Evolutionary conservation across 352 stramenopile genomes (phyloP).

Genomic region (Pythium apleroticum): DNA sequence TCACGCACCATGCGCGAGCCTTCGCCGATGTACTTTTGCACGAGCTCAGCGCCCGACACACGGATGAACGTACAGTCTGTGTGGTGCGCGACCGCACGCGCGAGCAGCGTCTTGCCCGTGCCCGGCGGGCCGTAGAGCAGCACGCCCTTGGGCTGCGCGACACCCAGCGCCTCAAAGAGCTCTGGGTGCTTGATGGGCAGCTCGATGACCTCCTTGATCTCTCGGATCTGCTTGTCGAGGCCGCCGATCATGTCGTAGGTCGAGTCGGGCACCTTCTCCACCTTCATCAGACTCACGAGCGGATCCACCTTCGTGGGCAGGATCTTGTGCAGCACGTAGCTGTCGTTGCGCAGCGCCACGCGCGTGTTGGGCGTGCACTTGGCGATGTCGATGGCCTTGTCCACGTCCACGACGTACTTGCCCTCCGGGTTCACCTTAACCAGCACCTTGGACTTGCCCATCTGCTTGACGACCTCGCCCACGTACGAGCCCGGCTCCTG

Average conservation of each 20-base stretch:
- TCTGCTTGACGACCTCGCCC: constrained; percentile 99
- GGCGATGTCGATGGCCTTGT: constrained; percentile 95
- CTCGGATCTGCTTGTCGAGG: constrained; percentile 98
- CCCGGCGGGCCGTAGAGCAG: constrained; percentile 96
- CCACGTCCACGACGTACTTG: constrained; percentile 99
- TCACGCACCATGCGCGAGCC: constrained; percentile 97
- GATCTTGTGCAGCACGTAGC: constrained; percentile 99
- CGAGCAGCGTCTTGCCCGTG: constrained; percentile 98
- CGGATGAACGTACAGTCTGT: constrained; percentile 99
- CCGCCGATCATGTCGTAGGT: constrained; percentile 97
- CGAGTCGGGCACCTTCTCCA: constrained; percentile 92
- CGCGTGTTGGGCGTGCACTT: constrained; percentile 98
- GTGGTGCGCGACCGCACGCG: constrained; percentile 97
- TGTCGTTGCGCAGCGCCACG: constrained; percentile 98
- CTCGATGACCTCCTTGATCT: constrained; percentile 98
- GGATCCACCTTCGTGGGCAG: constrained; percentile 98
- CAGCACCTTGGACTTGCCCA: constrained; percentile 99
- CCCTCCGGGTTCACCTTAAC: constrained; percentile 99
- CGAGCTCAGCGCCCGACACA: constrained; percentile 96
- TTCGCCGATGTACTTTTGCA: constrained; percentile 99
- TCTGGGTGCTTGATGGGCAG: constrained; percentile 98
- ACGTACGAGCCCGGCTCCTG: constrained; percentile 99
- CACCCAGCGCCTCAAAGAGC: constrained; percentile 97
- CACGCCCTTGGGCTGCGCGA: constrained; percentile 96
- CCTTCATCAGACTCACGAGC: constrained; percentile 93